Percentiles rank a stretch among this genome's conserved stretches.
These are phyloP conservation scores for Phytopythium cucurbitacearum DNA, from an alignment of 352 stramenopile genomes.

Conservation along the genomic window DNA sequence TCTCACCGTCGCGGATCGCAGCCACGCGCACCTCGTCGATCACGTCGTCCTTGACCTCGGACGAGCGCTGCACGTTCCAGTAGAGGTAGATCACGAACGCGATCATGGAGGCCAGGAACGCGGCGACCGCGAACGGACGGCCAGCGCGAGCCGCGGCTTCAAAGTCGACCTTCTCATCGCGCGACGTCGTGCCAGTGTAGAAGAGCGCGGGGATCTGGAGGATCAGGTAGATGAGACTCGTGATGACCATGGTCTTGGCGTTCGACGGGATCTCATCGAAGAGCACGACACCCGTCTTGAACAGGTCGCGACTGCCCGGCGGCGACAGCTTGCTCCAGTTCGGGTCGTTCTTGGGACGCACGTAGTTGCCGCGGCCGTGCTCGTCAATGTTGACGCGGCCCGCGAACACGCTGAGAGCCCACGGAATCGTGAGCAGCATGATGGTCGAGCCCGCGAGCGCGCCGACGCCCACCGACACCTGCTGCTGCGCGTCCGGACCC, in stretches of 20 bases:
- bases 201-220: constrained; percentile 91
- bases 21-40: constrained; percentile 71
- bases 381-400: constrained; percentile 94
- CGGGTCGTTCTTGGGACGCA: constrained; percentile 70
- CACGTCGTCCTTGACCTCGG: constrained; percentile 53
- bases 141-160: constrained; percentile 73
- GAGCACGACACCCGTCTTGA: constrained; percentile 73
- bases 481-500: constrained; percentile 92
- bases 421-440: constrained; percentile 99
- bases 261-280: constrained; percentile 88
- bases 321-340: constrained; percentile 86
- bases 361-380: constrained; percentile 82
- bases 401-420: constrained; percentile 90
- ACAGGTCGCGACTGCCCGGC: constrained; percentile 53
- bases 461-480: constrained; percentile 96
- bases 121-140: constrained; percentile 86
- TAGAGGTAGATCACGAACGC: constrained; percentile 92
- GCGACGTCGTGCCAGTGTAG: constrained; percentile 72
- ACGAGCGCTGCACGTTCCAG: constrained; percentile 87
- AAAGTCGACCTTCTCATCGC: constrained; percentile 69
- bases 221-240: constrained; percentile 94
- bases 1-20: constrained; percentile 66
- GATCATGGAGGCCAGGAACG: constrained; percentile 85
- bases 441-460: constrained; percentile 98
- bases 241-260: constrained; percentile 90